These are phyloP conservation scores for Lactifluus subvellereus DNA, from an alignment of 768 basidiomycete genomes.

Conservation along the genomic window DNA sequence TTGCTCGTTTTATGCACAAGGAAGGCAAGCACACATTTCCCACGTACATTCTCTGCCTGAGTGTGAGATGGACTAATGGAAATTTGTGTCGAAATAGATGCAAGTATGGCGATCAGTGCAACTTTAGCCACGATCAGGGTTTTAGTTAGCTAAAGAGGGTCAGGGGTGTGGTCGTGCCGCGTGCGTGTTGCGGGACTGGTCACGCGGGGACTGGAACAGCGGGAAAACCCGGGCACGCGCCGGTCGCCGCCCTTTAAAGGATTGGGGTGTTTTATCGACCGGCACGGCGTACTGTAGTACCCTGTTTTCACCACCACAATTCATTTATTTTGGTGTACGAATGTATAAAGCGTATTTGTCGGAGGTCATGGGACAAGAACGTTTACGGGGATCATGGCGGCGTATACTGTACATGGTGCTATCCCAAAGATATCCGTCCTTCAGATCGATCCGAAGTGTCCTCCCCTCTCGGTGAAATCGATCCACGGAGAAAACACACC, in stretches of 20 bases:
- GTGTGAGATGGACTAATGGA: constrained; percentile 12
- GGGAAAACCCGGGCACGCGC: neutral
- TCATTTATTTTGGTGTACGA: constrained; percentile 9
- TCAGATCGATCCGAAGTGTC: constrained; percentile 12
- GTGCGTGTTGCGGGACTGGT: neutral
- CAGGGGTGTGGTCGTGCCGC: neutral
- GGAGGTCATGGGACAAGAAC: constrained; percentile 15
- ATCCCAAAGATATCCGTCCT: constrained; percentile 2
- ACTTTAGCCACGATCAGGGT: constrained; percentile 62
- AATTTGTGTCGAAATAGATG: constrained; percentile 55
- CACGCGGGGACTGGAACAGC: neutral
- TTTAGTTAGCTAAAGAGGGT: constrained; percentile 8
- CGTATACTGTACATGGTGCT: neutral
- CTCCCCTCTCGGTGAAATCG: constrained; percentile 3
- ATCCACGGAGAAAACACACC: constrained; percentile 1
- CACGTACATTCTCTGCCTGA: constrained; percentile 28
- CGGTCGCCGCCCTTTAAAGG: neutral
- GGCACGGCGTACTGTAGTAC: constrained; percentile 7
- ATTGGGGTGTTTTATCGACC: constrained; percentile 5
- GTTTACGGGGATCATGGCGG: constrained; percentile 1
- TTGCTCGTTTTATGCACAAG: constrained; percentile 86
- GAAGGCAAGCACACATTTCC: constrained; percentile 77
- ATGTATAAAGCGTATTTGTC: constrained; percentile 3
- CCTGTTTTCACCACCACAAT: constrained; percentile 15
- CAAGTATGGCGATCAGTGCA: constrained; percentile 84